A percentile compares a stretch with the other conserved stretches of the same genome.
Conservation (phyloP, 2,329 filamentous ascomycete species). For the Colletotrichum chlorophyti region DNA sequence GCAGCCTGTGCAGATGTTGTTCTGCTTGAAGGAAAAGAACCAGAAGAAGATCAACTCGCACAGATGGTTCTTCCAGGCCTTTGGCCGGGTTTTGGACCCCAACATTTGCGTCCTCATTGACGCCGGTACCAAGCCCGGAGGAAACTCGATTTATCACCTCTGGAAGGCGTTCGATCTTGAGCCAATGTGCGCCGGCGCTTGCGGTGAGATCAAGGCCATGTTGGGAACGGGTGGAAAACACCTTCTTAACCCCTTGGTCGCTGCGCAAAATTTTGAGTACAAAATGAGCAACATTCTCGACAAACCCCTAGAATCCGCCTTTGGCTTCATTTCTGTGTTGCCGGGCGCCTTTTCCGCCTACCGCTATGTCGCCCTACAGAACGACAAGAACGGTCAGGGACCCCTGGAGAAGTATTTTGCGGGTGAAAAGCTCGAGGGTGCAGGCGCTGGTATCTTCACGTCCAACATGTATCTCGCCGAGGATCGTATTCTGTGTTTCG, state of each 20-base stretch:
- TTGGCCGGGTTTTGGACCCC: slow-evolving; percentile 88
- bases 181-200: slow-evolving; percentile 96
- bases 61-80: slow-evolving; percentile 98
- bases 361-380: slow-evolving; percentile 91
- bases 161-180: slow-evolving; percentile 99
- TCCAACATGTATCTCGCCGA: slow-evolving; percentile 99
- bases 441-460: slow-evolving; percentile 94
- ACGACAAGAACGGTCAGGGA: slow-evolving; percentile 93
- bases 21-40: slow-evolving; percentile 99
- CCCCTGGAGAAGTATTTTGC: slow-evolving; percentile 97
- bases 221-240: slow-evolving; percentile 84
- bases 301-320: slow-evolving; percentile 95
- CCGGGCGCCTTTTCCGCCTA: slow-evolving; percentile 99
- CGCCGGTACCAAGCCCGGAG: slow-evolving; percentile 92
- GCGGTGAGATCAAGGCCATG: slow-evolving; percentile 99
- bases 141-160: slow-evolving; percentile 93
- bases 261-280: slow-evolving; percentile 98
- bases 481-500: slow-evolving; percentile 98
- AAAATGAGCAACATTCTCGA: slow-evolving; percentile 99
- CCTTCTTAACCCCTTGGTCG: slow-evolving; percentile 90
- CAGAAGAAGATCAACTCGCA: slow-evolving; percentile 99
- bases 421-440: slow-evolving; percentile 91
- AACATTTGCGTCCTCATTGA: slow-evolving; percentile 98
- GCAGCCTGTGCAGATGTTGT: slow-evolving; percentile 94
- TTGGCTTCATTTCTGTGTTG: slow-evolving; percentile 96